These are phyloP conservation scores for Capsicum rhomboideum DNA, from an alignment of 257 asterid genomes.

Conservation along the genomic window DNA sequence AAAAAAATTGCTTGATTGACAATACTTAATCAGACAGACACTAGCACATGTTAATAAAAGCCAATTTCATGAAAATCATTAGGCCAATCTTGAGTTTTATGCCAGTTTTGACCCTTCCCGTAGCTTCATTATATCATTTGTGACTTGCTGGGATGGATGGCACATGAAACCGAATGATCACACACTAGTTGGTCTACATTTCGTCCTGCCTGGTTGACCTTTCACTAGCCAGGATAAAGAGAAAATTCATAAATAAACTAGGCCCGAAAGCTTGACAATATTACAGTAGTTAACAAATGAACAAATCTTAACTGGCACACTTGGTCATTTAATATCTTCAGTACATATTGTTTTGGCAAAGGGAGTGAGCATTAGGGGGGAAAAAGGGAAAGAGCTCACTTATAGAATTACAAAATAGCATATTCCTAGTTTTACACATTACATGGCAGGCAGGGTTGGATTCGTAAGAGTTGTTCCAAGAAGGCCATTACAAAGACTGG, in stretches of 20 bases:
- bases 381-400: not conserved
- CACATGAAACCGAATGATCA: too few species aligned
- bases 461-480: constrained; percentile 27
- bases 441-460: constrained; percentile 46
- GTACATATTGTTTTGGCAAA: not conserved
- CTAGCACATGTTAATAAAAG: constrained; percentile 7
- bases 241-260: too few species aligned
- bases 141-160: too few species aligned
- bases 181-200: too few species aligned
- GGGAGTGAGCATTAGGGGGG: not conserved
- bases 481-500: constrained; percentile 31
- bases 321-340: not conserved
- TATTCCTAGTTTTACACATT: not conserved
- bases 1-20: not conserved
- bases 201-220: too few species aligned
- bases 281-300: constrained; percentile 11
- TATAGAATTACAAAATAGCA: not conserved
- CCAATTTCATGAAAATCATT: not conserved
- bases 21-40: not conserved
- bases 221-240: too few species aligned
- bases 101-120: too few species aligned
- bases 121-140: too few species aligned
- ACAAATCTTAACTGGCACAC: constrained; percentile 9
- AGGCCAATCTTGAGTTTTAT: not conserved
- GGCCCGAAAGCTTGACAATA: not conserved